Evolutionary conservation across 2,329 filamentous ascomycete genomes (phyloP).

Genomic region (Clathrospora elynae): DNA sequence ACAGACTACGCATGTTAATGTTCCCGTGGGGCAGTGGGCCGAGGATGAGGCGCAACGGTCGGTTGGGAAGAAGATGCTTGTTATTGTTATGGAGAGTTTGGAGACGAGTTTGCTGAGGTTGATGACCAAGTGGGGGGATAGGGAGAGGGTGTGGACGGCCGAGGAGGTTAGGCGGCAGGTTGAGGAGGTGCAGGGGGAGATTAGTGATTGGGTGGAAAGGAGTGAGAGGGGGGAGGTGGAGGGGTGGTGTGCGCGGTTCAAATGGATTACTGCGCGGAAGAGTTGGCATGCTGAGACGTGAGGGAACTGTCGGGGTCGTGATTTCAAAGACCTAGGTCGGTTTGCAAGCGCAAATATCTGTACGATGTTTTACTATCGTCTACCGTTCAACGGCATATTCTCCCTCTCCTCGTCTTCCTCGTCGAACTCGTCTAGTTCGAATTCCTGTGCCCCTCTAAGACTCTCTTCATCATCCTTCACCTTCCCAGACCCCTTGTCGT

Average conservation of each 20-base stretch:
- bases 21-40: slow-evolving; percentile 44
- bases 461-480: slow-evolving; percentile 55
- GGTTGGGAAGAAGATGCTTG: slow-evolving; percentile 44
- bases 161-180: slow-evolving; percentile 34
- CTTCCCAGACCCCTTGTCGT: slow-evolving; percentile 45
- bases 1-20: slow-evolving; percentile 47
- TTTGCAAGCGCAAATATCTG: too few relatives aligned
- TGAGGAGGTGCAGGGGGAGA: slow-evolving; percentile 33
- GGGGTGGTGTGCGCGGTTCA: slow-evolving; percentile 45
- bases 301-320: neutral
- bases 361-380: slow-evolving; percentile 13
- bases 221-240: slow-evolving; percentile 33
- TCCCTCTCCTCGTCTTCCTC: slow-evolving; percentile 35
- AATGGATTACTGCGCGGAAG: slow-evolving; percentile 45
- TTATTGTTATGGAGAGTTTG: slow-evolving; percentile 42
- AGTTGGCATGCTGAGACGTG: slow-evolving; percentile 26
- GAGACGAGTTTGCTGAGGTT: slow-evolving; percentile 36
- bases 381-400: slow-evolving; percentile 27
- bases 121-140: slow-evolving; percentile 38
- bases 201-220: slow-evolving; percentile 33
- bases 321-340: too few relatives aligned
- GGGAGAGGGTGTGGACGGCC: slow-evolving; percentile 32
- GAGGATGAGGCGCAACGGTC: slow-evolving; percentile 38
- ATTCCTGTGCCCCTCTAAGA: slow-evolving; percentile 38
- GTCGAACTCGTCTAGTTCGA: slow-evolving; percentile 44